Conservation (phyloP, 345 rosid genomes). For the Aethionema arabicum region DNA sequence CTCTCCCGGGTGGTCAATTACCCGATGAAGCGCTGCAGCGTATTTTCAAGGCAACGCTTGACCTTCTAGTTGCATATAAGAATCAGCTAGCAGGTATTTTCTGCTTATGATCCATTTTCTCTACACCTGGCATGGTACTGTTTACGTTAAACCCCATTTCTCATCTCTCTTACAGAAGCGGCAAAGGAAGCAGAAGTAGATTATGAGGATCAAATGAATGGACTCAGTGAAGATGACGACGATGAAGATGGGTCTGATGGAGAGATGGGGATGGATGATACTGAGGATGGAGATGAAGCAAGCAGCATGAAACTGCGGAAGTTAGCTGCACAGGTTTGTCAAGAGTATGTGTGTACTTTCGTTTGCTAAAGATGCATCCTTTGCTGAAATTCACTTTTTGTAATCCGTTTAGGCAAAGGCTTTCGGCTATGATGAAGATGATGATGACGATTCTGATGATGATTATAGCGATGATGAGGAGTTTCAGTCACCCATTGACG, state of each 20-base stretch:
- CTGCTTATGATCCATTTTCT: constrained; percentile 11
- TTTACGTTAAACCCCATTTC: constrained; percentile 7
- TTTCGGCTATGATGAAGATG: constrained; percentile 62
- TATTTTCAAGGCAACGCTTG: constrained; percentile 80
- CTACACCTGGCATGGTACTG: constrained; percentile 11
- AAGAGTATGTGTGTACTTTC: constrained; percentile 15
- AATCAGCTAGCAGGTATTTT: constrained; percentile 92
- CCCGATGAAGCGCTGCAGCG: constrained; percentile 87
- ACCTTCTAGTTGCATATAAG: constrained; percentile 82
- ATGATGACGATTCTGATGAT: constrained; percentile 73
- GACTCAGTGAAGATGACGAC: constrained; percentile 86
- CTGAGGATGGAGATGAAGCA: constrained; percentile 95
- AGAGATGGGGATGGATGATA: constrained; percentile 95
- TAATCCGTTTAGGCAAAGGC: constrained; percentile 53
- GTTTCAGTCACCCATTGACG: constrained; percentile 92
- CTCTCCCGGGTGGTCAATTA: constrained; percentile 80
- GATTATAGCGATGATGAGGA: constrained; percentile 94
- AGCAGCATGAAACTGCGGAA: constrained; percentile 73
- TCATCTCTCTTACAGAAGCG: constrained; percentile 54
- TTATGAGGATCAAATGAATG: constrained; percentile 92
- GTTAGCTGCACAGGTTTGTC: constrained; percentile 83
- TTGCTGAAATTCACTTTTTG: constrained; percentile 2
- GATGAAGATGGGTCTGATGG: constrained; percentile 84
- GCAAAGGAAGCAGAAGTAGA: constrained; percentile 79
- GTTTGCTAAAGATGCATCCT: background rate